Conservation (phyloP, 2,329 filamentous ascomycete genomes). For the Claviceps sp. region DNA sequence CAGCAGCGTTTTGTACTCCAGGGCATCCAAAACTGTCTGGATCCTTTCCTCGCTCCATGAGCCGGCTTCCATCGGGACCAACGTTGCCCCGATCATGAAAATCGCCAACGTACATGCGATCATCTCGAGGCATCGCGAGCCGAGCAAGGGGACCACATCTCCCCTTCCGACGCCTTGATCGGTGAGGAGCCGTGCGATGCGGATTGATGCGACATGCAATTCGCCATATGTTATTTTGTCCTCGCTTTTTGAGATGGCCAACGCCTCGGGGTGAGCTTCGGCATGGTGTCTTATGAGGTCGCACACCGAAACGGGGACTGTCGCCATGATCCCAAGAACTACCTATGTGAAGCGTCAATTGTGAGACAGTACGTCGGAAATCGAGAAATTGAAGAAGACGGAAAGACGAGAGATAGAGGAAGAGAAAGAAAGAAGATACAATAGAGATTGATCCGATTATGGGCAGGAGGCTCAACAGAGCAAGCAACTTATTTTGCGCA, state of each 20-base stretch:
- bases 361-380: not conserved
- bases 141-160: conserved; percentile 3
- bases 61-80: conserved; percentile 4
- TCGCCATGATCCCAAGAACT: not conserved
- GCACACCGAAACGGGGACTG: not conserved
- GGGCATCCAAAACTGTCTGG: not conserved
- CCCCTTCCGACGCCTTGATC: not conserved
- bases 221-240: not conserved
- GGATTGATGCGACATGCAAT: not conserved
- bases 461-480: not conserved
- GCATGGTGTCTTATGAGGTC: not conserved
- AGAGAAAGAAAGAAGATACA: not conserved
- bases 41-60: conserved; percentile 4
- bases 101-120: conserved; percentile 2
- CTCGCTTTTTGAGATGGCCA: not conserved
- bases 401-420: not conserved
- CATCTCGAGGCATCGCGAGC: conserved; percentile 2
- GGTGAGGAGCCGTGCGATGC: not conserved
- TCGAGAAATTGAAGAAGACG: not conserved
- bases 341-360: not conserved
- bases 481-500: no score
- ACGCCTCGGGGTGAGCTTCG: not conserved
- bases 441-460: not conserved
- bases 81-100: not conserved
- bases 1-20: not conserved